A percentile compares a stretch with the other conserved stretches of the same genome.
Evolutionary conservation across 192 early-diverging fungal genomes (phyloP).

Genomic region (Umbelopsis isabellina): DNA sequence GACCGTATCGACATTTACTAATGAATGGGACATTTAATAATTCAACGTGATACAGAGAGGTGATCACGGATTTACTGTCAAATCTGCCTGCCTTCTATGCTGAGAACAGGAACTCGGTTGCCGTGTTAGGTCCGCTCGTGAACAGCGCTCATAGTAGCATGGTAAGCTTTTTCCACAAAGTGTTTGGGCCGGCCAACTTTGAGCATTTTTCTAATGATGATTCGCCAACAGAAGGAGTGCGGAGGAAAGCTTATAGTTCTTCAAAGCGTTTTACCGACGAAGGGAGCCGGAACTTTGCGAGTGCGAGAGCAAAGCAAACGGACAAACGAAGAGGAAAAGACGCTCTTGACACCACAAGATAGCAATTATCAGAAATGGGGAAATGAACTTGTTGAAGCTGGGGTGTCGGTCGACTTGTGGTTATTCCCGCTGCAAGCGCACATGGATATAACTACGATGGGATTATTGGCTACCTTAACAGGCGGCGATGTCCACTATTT

Average conservation of each 20-base stretch:
- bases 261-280: conserved; percentile 84
- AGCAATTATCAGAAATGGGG: conserved; percentile 85
- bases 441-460: conserved; percentile 68
- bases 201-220: neutral
- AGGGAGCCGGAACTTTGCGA: conserved; percentile 87
- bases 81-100: conserved; percentile 83
- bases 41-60: conserved; percentile 40
- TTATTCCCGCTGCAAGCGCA: conserved; percentile 81
- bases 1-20: neutral
- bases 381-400: conserved; percentile 77
- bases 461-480: conserved; percentile 78
- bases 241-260: conserved; percentile 93
- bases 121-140: conserved; percentile 81
- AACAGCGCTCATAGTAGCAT: conserved; percentile 76
- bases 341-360: conserved; percentile 85
- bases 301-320: conserved; percentile 89
- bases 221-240: conserved; percentile 47
- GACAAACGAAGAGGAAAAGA: conserved; percentile 90
- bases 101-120: conserved; percentile 71
- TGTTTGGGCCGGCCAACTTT: neutral
- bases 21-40: too few species aligned
- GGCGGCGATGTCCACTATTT: conserved; percentile 87
- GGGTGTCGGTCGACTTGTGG: conserved; percentile 88
- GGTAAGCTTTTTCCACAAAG: conserved; percentile 41
- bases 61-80: conserved; percentile 84